Evolutionary conservation across 139 green algal species (phyloP).

Genomic region (Zygnema circumcarinatum): DNA sequence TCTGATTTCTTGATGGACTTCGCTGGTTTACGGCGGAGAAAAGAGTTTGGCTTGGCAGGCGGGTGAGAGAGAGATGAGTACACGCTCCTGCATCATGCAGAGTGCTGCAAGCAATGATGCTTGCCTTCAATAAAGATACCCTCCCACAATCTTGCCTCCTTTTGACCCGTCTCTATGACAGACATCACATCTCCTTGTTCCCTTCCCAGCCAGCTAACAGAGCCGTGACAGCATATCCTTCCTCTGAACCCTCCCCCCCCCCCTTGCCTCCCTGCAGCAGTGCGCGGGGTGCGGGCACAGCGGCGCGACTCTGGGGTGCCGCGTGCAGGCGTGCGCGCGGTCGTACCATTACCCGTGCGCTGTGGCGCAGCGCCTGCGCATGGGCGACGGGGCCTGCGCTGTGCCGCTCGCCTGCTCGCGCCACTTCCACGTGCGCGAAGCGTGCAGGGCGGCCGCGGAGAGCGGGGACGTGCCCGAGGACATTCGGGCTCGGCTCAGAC

Average conservation of each 20-base stretch:
- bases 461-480: background rate
- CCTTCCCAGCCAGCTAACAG: background rate
- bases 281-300: background rate
- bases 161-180: background rate
- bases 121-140: background rate
- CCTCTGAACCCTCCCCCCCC: background rate
- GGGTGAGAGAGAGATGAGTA: background rate
- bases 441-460: background rate
- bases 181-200: background rate
- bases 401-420: background rate
- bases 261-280: background rate
- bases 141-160: background rate
- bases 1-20: background rate
- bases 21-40: background rate
- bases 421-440: background rate
- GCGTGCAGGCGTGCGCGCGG: background rate
- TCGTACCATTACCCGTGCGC: constrained; percentile 24
- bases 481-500: background rate
- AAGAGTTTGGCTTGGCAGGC: background rate
- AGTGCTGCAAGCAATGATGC: background rate
- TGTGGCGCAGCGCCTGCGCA: background rate
- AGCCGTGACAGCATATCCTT: background rate
- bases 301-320: constrained; percentile 13
- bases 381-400: background rate
- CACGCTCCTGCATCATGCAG: background rate